Percentiles rank a stretch among this genome's conserved stretches.
Evolutionary conservation across 2,329 filamentous ascomycete genomes (phyloP).

Genomic region (Monascus ruber): DNA sequence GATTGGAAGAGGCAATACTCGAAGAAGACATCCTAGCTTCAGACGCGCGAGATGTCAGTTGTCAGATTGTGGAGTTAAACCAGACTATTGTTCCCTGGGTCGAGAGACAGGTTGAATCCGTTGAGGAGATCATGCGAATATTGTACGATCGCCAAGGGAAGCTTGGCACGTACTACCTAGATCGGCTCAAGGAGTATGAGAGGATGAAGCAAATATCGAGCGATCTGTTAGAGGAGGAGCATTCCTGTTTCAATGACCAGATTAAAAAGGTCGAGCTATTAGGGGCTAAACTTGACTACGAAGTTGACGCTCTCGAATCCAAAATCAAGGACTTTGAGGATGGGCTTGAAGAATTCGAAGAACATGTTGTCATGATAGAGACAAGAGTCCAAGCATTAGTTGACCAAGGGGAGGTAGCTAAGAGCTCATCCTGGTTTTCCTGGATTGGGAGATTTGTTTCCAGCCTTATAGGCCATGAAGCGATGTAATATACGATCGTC

Average conservation of each 20-base stretch:
- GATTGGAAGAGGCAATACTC: slow-evolving; percentile 30
- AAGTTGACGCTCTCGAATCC: slow-evolving; percentile 66
- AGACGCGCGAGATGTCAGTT: slow-evolving; percentile 24
- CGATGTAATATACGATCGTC: neutral
- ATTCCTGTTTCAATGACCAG: slow-evolving; percentile 55
- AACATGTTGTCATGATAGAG: slow-evolving; percentile 63
- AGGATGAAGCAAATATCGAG: slow-evolving; percentile 55
- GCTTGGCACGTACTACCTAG: slow-evolving; percentile 56
- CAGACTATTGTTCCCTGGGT: slow-evolving; percentile 32
- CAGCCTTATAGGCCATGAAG: slow-evolving; percentile 11
- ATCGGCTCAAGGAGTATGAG: slow-evolving; percentile 59
- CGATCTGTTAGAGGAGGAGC: slow-evolving; percentile 59
- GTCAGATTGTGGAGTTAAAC: slow-evolving; percentile 26
- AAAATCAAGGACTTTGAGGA: slow-evolving; percentile 83
- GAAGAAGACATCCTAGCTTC: slow-evolving; percentile 29
- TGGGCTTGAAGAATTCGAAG: slow-evolving; percentile 66
- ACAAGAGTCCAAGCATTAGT: slow-evolving; percentile 52
- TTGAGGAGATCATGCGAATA: slow-evolving; percentile 50
- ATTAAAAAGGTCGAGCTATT: slow-evolving; percentile 70
- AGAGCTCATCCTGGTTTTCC: slow-evolving; percentile 50
- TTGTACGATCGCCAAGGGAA: slow-evolving; percentile 54
- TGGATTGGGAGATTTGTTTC: slow-evolving; percentile 32
- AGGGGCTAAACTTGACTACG: slow-evolving; percentile 81
- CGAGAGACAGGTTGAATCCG: slow-evolving; percentile 29
- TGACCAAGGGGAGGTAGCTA: slow-evolving; percentile 50